phyloP scores from a whole-genome alignment of 768 basidiomycete species.

The Daedalea quercina region DNA sequence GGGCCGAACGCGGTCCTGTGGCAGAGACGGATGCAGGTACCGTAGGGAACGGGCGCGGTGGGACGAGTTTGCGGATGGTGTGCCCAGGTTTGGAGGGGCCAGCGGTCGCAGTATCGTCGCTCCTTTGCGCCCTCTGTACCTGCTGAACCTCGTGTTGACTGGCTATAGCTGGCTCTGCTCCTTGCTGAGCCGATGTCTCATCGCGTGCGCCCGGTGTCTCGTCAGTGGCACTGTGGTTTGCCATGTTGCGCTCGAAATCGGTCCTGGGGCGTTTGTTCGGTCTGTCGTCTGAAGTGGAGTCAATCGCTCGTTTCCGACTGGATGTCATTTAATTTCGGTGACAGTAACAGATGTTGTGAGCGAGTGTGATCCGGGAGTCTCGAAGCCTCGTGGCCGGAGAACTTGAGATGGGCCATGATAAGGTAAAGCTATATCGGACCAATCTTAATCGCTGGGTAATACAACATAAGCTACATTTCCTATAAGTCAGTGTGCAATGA shows the following conservation, averaged over 20 bases:
- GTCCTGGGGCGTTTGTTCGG: neutral
- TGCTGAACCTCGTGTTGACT: neutral
- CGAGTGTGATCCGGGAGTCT: neutral
- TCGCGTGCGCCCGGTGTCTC: neutral
- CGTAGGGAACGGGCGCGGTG: constrained; percentile 70
- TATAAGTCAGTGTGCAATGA: too few species aligned
- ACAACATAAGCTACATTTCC: neutral
- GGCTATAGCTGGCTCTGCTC: neutral
- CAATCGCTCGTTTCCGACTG: neutral
- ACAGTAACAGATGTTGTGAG: neutral
- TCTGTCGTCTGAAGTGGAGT: neutral
- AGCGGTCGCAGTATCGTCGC: neutral
- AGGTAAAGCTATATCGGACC: neutral
- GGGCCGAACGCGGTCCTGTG: constrained; percentile 74
- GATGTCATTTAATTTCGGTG: neutral
- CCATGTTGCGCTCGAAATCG: neutral
- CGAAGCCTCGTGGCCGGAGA: too few species aligned
- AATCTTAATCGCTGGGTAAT: neutral
- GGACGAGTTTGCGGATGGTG: constrained; percentile 58
- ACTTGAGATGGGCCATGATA: neutral
- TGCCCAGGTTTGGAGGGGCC: constrained; percentile 9
- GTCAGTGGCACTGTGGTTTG: neutral
- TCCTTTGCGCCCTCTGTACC: neutral
- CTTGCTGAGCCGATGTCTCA: neutral
- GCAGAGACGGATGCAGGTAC: constrained; percentile 71